Base-by-base conservation (phyloP, 106 monocot species). In the Phalaenopsis aphrodite region DNA sequence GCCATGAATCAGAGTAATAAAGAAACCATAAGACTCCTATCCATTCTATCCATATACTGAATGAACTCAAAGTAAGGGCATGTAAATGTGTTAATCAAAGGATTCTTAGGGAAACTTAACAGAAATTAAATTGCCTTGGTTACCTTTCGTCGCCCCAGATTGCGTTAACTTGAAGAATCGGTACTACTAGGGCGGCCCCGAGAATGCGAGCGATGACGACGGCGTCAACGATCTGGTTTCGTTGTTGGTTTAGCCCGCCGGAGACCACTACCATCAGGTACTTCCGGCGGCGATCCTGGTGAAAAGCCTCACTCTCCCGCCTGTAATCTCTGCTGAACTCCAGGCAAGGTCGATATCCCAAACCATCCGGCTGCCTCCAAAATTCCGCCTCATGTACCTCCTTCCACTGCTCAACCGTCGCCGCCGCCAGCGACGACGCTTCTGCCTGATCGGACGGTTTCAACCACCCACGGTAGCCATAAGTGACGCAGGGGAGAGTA, bases 61-160 rank as follows among this genome's bases (percentile, higher is more conserved):
- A 52, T 52, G 52, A 14, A 52, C 3, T 43, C 42, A 75, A 76
- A 30, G 8, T 41, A 71, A 41, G 15, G 71, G 0, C 39, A 71
- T 2, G 19, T 3, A 76, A 23, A 46, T 24, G 21, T 19, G 6
- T 52, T 1, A 77, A 61, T 78, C 17, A 19, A 41, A 8, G 8
- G 21, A 41, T 41, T 1, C 7, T 23, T n/a, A 80, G 18, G 5
- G 19, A 71, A 72, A 48, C 36, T 23, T 24, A 69, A 38, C 16
- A 55, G 38, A 46, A 14, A 64, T 47, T 11, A 39, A 78, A 0
- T 4, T 55, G 37, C 49, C 49, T 5, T 3, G 6, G 46, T 37
- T 81, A 93, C 95, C 95, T 96, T 49, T 93, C 89, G 77, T 96
- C 95, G 38, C 93, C 89, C 95, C 95, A 96, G 75, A 96, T 86